phyloP scores from a whole-genome alignment of 1,284 basidiomycete genomes.

The Apiotrichum brassicae region DNA sequence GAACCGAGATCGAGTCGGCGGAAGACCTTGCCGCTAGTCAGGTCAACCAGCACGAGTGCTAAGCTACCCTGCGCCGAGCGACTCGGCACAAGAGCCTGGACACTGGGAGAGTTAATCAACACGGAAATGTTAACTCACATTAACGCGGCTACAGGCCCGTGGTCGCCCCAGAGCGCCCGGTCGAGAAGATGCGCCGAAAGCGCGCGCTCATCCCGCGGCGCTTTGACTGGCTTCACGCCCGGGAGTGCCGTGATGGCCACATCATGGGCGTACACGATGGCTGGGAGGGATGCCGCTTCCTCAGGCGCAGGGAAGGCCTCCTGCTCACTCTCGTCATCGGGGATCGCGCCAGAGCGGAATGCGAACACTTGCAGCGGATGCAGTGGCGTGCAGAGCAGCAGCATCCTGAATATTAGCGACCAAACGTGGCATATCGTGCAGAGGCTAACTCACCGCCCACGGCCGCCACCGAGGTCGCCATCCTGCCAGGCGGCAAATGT shows the following conservation, averaged over 20 bases:
- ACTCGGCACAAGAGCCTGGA: not conserved
- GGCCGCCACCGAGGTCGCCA: slow-evolving; percentile 29
- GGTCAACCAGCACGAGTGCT: slow-evolving; percentile 23
- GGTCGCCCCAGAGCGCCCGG: slow-evolving; percentile 5
- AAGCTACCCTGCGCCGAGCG: slow-evolving; percentile 8
- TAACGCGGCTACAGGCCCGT: slow-evolving; percentile 18
- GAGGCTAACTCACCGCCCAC: slow-evolving; percentile 1
- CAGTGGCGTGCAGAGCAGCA: slow-evolving; percentile 21
- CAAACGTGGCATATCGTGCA: not conserved
- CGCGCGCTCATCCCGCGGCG: slow-evolving; percentile 5
- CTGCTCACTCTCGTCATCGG: slow-evolving; percentile 29
- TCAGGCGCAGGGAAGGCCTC: slow-evolving; percentile 31
- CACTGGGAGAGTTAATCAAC: slow-evolving; percentile 3
- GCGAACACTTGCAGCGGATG: slow-evolving; percentile 35
- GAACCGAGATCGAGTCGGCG: slow-evolving; percentile 27
- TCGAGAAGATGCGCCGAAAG: slow-evolving; percentile 13
- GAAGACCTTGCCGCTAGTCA: slow-evolving; percentile 24
- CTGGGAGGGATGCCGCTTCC: slow-evolving; percentile 29
- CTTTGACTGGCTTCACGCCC: no score
- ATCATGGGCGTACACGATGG: slow-evolving; percentile 19
- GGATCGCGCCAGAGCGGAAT: slow-evolving; percentile 17
- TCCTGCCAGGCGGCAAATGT: slow-evolving; percentile 25
- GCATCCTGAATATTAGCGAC: slow-evolving; percentile 7
- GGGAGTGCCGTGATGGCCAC: slow-evolving; percentile 6
- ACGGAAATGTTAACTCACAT: slow-evolving; percentile 14